A percentile compares a stretch with the other conserved stretches of the same genome.
Evolutionary conservation across 1,284 basidiomycete genomes (phyloP).

Genomic region (Pseudozyma flocculosa): DNA sequence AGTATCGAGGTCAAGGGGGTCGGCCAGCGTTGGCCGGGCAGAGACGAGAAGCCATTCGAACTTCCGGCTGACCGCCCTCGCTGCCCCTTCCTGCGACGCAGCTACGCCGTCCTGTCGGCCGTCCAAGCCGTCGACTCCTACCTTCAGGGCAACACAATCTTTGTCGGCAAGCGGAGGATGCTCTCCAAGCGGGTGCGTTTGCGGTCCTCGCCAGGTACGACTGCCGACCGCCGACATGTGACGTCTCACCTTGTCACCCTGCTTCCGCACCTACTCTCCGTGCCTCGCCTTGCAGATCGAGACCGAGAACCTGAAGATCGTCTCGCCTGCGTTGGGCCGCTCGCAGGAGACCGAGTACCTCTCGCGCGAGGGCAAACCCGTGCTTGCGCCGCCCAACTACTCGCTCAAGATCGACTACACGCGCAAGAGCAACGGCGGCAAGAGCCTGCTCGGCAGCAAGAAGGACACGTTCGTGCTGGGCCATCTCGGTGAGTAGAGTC

Average conservation of each 20-base stretch:
- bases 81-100: too few species aligned
- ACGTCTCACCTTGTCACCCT: too few species aligned
- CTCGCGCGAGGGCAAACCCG: slow-evolving; percentile 22
- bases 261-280: too few species aligned
- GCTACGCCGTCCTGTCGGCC: slow-evolving; percentile 31
- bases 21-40: not conserved
- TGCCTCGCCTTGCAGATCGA: slow-evolving; percentile 19
- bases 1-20: too few species aligned
- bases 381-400: slow-evolving; percentile 47
- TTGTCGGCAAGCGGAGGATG: slow-evolving; percentile 43
- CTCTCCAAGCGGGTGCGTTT: slow-evolving; percentile 23
- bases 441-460: slow-evolving; percentile 24
- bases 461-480: slow-evolving; percentile 39
- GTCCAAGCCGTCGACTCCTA: slow-evolving; percentile 38
- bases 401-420: slow-evolving; percentile 39
- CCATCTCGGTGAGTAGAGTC: slow-evolving; percentile 38
- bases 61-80: too few species aligned
- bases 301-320: slow-evolving; percentile 39
- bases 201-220: not conserved
- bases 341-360: slow-evolving; percentile 14
- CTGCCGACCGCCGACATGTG: not conserved
- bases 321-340: slow-evolving; percentile 36
- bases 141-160: slow-evolving; percentile 43
- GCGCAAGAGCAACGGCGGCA: slow-evolving; percentile 33
- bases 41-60: not conserved